These are phyloP conservation scores for Penstemon davidsonii DNA, from an alignment of 257 asterid species.

Conservation along the genomic window DNA sequence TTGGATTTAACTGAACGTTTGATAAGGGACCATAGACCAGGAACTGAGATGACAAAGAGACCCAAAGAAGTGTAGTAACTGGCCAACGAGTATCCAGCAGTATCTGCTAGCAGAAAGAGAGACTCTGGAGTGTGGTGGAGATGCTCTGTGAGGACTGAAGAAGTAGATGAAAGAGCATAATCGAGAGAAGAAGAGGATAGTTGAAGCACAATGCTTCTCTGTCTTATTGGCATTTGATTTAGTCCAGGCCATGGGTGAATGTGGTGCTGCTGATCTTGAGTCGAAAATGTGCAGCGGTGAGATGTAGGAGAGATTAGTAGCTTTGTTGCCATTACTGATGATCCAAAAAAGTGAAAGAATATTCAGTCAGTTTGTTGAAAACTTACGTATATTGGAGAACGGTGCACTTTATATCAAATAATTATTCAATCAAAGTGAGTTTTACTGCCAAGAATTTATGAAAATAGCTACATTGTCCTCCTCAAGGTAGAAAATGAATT, in stretches of 20 bases:
- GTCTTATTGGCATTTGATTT: constrained; percentile 26
- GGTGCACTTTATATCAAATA: too few species aligned
- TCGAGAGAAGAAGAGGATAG: constrained; percentile 35
- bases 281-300: constrained; percentile 38
- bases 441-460: too few species aligned
- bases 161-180: constrained; percentile 32
- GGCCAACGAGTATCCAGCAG: constrained; percentile 72
- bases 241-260: constrained; percentile 35
- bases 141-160: constrained; percentile 40
- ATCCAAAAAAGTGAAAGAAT: constrained; percentile 9
- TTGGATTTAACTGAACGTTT: constrained; percentile 97
- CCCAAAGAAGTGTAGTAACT: constrained; percentile 97
- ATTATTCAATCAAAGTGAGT: too few species aligned
- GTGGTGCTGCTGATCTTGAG: constrained; percentile 30
- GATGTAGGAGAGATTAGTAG: constrained; percentile 46
- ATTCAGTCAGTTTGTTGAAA: constrained; percentile 9
- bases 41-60: constrained; percentile 90
- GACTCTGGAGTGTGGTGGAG: constrained; percentile 47
- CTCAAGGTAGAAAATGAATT: too few species aligned
- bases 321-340: constrained; percentile 53
- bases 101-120: constrained; percentile 63
- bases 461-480: too few species aligned
- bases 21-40: constrained; percentile 98
- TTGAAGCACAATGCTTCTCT: constrained; percentile 33
- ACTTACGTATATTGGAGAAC: too few species aligned